A percentile compares a stretch with the other conserved stretches of the same genome.
Evolutionary conservation across 148 eudicot species (phyloP).

Genomic region (Nepenthes mirabilis): DNA sequence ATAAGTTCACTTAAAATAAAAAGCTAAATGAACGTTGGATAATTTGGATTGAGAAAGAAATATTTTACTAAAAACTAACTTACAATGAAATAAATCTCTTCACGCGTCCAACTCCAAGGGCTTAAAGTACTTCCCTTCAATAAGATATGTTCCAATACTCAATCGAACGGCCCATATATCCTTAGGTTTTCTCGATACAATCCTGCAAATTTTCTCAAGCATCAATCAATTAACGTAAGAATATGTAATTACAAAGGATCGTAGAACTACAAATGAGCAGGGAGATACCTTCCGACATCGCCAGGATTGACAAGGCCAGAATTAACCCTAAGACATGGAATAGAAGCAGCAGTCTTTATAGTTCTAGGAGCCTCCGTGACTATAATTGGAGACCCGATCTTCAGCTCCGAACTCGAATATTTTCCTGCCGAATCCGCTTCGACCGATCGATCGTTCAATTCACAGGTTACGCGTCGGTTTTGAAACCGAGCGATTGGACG

Average conservation of each 20-base stretch:
- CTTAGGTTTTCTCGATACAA: conserved; percentile 78
- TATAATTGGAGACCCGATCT: conserved; percentile 66
- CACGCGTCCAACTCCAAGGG: conserved; percentile 27
- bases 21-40: too few species aligned
- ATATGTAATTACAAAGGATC: too few species aligned
- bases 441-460: conserved; percentile 4
- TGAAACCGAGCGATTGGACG: background rate
- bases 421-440: background rate
- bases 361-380: conserved; percentile 62
- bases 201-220: conserved; percentile 25
- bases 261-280: background rate
- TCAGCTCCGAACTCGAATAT: conserved; percentile 17
- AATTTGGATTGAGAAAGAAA: too few species aligned
- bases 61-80: too few species aligned
- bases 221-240: too few species aligned
- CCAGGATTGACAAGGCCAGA: conserved; percentile 72
- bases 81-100: too few species aligned
- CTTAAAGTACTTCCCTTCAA: conserved; percentile 79
- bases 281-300: conserved; percentile 70
- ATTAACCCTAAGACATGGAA: conserved; percentile 73
- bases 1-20: too few species aligned
- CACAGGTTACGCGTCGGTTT: conserved; percentile 4
- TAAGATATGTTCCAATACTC: conserved; percentile 76
- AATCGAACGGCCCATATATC: conserved; percentile 93
- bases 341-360: conserved; percentile 84